Evolutionary conservation across 2,329 filamentous ascomycete species (phyloP).

Genomic region (Trichoderma sp.): DNA sequence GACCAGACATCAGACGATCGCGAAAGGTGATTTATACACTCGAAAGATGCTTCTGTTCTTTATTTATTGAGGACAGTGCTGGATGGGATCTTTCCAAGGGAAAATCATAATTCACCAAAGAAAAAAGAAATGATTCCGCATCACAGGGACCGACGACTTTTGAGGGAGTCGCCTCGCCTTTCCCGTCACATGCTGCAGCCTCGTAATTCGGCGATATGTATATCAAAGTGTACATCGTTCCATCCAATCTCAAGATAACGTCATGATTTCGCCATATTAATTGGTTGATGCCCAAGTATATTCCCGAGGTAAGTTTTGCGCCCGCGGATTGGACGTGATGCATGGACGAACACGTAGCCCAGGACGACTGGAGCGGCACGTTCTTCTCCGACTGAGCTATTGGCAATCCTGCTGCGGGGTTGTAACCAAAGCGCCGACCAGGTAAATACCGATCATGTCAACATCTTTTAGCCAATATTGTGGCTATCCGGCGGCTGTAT

Average conservation of each 20-base stretch:
- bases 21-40: not conserved
- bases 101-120: not conserved
- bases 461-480: not conserved
- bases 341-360: not conserved
- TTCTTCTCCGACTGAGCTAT: not conserved
- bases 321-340: not conserved
- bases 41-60: not conserved
- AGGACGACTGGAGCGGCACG: not conserved
- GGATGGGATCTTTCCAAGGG: too few relatives aligned
- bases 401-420: not conserved
- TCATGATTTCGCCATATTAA: not conserved
- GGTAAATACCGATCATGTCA: not conserved
- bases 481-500: not conserved
- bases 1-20: not conserved
- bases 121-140: too few relatives aligned
- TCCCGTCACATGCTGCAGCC: not conserved
- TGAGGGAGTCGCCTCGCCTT: not conserved
- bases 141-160: not conserved
- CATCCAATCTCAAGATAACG: not conserved
- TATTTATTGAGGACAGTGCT: not conserved
- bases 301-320: not conserved
- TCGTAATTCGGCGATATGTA: not conserved
- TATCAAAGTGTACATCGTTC: not conserved
- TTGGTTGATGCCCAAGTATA: not conserved
- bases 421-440: not conserved